These are phyloP conservation scores for Fusarium penzigii DNA, from an alignment of 2,329 filamentous ascomycete genomes.

Conservation along the genomic window DNA sequence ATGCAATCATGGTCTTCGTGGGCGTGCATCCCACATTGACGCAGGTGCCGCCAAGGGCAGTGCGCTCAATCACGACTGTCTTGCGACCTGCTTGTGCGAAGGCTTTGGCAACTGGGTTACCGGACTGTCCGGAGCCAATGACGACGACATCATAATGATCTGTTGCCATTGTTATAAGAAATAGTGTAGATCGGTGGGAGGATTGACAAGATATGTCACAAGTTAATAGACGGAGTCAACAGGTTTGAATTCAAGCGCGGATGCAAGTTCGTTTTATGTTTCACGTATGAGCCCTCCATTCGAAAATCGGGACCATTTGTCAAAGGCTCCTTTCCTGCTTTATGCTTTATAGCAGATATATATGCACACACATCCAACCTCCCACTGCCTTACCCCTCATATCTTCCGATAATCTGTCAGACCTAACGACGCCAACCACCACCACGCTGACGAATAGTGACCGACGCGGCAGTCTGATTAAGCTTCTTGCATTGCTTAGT, in stretches of 20 bases:
- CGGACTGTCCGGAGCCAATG: conserved; percentile 55
- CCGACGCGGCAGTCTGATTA: conserved; percentile 26
- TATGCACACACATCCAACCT: too few relatives aligned
- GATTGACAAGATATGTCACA: not conserved
- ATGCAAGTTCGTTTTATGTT: too few relatives aligned
- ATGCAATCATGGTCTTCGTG: conserved; percentile 58
- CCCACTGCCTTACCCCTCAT: conserved; percentile 28
- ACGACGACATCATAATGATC: conserved; percentile 39
- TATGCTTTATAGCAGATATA: too few relatives aligned
- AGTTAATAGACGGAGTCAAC: not conserved
- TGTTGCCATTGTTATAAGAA: conserved; percentile 15
- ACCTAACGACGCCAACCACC: conserved; percentile 4
- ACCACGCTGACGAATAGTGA: conserved; percentile 5
- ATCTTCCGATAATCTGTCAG: conserved; percentile 5
- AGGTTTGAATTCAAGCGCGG: not conserved
- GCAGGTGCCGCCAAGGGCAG: conserved; percentile 53
- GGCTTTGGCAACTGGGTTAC: conserved; percentile 50
- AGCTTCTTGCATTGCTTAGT: conserved; percentile 15
- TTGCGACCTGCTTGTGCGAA: conserved; percentile 46
- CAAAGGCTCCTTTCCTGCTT: too few relatives aligned
- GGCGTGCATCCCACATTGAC: conserved; percentile 58
- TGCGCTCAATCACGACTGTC: conserved; percentile 49
- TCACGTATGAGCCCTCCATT: not conserved
- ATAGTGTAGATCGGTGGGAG: too few relatives aligned
- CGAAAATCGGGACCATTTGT: not conserved